These are phyloP conservation scores for Sclerotinia trifoliorum DNA, from an alignment of 2,329 filamentous ascomycete genomes.

Conservation along the genomic window DNA sequence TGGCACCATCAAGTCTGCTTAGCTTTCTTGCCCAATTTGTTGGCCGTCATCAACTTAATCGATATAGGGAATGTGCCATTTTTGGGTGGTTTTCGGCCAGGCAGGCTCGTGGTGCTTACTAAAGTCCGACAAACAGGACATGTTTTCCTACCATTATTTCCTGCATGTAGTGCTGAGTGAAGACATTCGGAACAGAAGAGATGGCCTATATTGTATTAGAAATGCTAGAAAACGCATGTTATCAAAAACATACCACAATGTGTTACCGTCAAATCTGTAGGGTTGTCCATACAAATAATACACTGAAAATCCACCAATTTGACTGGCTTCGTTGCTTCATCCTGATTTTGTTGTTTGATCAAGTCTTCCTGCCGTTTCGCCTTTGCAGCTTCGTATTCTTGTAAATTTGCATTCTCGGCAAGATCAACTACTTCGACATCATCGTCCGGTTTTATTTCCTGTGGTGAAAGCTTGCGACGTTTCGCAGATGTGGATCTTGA, in stretches of 20 bases:
- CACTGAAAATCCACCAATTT: constrained; percentile 59
- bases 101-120: constrained; percentile 51
- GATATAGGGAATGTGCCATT: constrained; percentile 59
- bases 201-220: constrained; percentile 50
- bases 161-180: constrained; percentile 58
- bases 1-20: not conserved
- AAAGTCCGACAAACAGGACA: constrained; percentile 65
- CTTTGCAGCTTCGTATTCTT: constrained; percentile 34
- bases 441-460: constrained; percentile 19
- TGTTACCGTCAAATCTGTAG: constrained; percentile 58
- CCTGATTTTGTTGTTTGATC: constrained; percentile 44
- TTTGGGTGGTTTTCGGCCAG: constrained; percentile 35
- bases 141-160: constrained; percentile 48
- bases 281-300: constrained; percentile 66
- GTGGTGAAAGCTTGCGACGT: constrained; percentile 17
- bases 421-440: constrained; percentile 36
- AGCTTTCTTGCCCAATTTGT: constrained; percentile 49
- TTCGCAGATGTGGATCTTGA: constrained; percentile 1
- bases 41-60: constrained; percentile 60
- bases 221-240: not conserved
- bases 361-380: constrained; percentile 35
- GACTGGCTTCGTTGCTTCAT: constrained; percentile 49
- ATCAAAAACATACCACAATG: constrained; percentile 58
- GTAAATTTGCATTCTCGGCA: constrained; percentile 33
- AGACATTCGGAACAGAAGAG: constrained; percentile 64